phyloP scores from a whole-genome alignment of 2,329 filamentous ascomycete genomes.

The Pseudogymnoascus sp. region DNA sequence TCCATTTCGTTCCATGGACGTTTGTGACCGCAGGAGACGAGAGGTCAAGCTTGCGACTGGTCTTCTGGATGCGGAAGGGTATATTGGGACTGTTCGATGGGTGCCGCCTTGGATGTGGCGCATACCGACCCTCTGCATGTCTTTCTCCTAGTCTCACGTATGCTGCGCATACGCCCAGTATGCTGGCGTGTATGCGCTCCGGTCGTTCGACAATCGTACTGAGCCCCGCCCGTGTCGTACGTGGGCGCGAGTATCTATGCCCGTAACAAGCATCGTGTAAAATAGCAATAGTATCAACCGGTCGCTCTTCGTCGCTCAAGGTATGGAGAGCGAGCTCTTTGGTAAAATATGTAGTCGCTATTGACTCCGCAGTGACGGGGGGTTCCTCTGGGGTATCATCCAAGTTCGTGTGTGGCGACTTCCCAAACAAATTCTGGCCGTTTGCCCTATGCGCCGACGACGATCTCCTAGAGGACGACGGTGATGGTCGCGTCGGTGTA shows the following conservation, averaged over 20 bases:
- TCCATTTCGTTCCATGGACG: slow-evolving; percentile 87
- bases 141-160: slow-evolving; percentile 85
- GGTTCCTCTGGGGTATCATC: slow-evolving; percentile 27
- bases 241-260: slow-evolving; percentile 79
- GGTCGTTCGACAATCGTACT: slow-evolving; percentile 86
- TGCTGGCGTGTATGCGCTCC: slow-evolving; percentile 77
- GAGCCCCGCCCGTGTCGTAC: slow-evolving; percentile 62
- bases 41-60: slow-evolving; percentile 61
- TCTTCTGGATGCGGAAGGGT: slow-evolving; percentile 82
- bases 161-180: slow-evolving; percentile 74
- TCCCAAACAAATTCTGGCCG: slow-evolving; percentile 28
- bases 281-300: slow-evolving; percentile 66
- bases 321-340: slow-evolving; percentile 25
- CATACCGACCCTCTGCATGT: slow-evolving; percentile 61
- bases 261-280: slow-evolving; percentile 93
- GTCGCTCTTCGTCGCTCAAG: slow-evolving; percentile 17
- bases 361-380: slow-evolving; percentile 40
- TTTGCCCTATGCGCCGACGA: slow-evolving; percentile 35
- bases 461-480: slow-evolving; percentile 32
- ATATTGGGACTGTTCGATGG: slow-evolving; percentile 40
- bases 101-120: slow-evolving; percentile 56
- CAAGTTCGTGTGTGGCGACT: slow-evolving; percentile 32
- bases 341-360: slow-evolving; percentile 26
- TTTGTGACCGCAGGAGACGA: slow-evolving; percentile 73
- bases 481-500: slow-evolving; percentile 29